Evolutionary conservation across 2,329 filamentous ascomycete species (phyloP), one percentile per base, ranked within the genome.

Genomic region (Colletotrichum sojae): DNA sequence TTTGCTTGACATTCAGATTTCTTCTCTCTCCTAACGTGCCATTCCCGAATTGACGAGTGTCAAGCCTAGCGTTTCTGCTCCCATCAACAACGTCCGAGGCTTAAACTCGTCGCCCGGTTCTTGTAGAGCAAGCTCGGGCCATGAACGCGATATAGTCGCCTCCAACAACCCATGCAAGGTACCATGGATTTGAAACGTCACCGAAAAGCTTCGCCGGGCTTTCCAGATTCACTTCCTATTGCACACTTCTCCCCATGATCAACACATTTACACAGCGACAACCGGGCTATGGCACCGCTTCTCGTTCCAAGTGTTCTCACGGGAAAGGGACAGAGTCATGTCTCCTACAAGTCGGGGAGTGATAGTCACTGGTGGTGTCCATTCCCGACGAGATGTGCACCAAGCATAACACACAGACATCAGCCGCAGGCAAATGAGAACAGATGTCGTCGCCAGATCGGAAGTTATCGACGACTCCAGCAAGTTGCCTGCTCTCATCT

Each of bases 401-500:
- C 31, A 58, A 20, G 54, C 45, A 51, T 36, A 52, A 58, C 31
- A 43, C 27, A 27, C 6, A 48, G 8, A 49, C 20, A 25, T 2
- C 2, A 25, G 60, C 49, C 40, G 40, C 40, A 43, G 15, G 40
- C 13, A 43, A 6, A 15, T 8, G n/a, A 48, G 18, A n/a, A 48
- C 2, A n/a, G 45, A 48, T 18, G 45, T 36, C 31, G 45, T 36
- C 31, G 31, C 31, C 31, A 36, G 16, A 10, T 48, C 9, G 9
- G 45, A 48, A 20, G 45, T 8, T 2, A 18, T 18, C 45, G 15
- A 48, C 18, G 16, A 48, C 45, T 18, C 20, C 52, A 20, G 8
- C 20, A 54, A 45, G 25, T 36, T 36, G 46, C 46, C 46, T 25
- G 57, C 52, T 65, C 66, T 59, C 66, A 18, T 65, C 66, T 59